Evolutionary conservation across 164 flowering plant species (phyloP).

Genomic region (Stephania yunnanensis): DNA sequence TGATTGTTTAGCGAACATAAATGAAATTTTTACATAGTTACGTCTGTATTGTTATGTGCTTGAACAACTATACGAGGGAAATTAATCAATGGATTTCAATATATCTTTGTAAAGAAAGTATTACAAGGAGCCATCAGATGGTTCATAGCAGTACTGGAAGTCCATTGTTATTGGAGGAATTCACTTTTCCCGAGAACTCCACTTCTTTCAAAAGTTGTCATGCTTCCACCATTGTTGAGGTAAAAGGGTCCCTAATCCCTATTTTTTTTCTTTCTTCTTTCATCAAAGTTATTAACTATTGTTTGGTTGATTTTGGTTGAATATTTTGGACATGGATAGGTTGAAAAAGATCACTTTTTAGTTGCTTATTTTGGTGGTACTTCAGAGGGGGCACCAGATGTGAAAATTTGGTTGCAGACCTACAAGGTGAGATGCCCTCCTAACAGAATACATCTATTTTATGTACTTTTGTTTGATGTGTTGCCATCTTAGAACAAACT

Average conservation of each 20-base stretch:
- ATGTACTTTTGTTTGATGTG: no score
- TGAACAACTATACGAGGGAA: no score
- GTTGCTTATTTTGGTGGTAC: constrained; percentile 92
- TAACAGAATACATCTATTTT: neutral
- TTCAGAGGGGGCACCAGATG: constrained; percentile 85
- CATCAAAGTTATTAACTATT: neutral
- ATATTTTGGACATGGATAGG: constrained; percentile 25
- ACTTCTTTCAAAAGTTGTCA: constrained; percentile 84
- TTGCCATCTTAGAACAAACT: no score
- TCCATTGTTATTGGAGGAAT: constrained; percentile 38
- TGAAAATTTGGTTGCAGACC: constrained; percentile 84
- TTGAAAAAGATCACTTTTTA: constrained; percentile 62
- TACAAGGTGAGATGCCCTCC: constrained; percentile 43
- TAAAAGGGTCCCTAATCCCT: neutral
- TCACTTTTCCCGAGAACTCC: constrained; percentile 58
- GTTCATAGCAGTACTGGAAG: no score
- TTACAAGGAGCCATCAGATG: no score
- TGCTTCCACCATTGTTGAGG: constrained; percentile 98
- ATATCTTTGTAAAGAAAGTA: no score
- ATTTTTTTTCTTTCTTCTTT: neutral
- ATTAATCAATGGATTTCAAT: no score
- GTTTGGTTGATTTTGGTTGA: no score
- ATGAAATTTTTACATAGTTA: no score
- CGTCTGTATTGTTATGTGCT: no score
- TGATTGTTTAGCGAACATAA: no score